Evolutionary conservation across 345 rosid genomes (phyloP).

Genomic region (Populus euphratica): DNA sequence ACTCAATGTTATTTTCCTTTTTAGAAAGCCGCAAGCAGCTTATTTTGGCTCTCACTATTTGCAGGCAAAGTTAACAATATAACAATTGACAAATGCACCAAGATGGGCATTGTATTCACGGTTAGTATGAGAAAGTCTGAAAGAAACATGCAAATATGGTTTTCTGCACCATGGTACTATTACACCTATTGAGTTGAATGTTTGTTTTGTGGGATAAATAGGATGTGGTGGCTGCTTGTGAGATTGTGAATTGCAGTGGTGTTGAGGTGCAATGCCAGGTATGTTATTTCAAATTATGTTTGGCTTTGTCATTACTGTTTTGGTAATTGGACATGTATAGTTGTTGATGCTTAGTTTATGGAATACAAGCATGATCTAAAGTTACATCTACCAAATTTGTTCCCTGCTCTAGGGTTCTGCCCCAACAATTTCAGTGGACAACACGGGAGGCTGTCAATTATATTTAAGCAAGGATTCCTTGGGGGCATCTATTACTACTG

Average conservation of each 20-base stretch:
- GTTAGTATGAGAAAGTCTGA: conserved; percentile 42
- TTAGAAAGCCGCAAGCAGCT: conserved; percentile 12
- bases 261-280: conserved; percentile 99
- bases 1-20: not conserved
- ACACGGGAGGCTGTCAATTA: conserved; percentile 80
- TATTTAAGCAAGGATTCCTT: conserved; percentile 76
- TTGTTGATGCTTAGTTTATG: not conserved
- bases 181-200: not conserved
- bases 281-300: conserved; percentile 16
- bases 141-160: not conserved
- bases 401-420: conserved; percentile 68
- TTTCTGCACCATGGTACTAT: not conserved
- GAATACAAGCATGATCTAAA: not conserved
- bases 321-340: not conserved
- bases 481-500: conserved; percentile 78
- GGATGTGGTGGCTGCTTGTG: conserved; percentile 99
- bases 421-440: conserved; percentile 92
- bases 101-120: conserved; percentile 82
- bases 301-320: not conserved
- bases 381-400: conserved; percentile 14
- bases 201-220: conserved; percentile 28
- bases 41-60: conserved; percentile 20
- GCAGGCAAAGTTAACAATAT: conserved; percentile 97
- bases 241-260: conserved; percentile 86
- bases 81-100: conserved; percentile 90